phyloP scores from a whole-genome alignment of 495 filamentous ascomycete genomes.

The Friedmanniomyces simplex region DNA sequence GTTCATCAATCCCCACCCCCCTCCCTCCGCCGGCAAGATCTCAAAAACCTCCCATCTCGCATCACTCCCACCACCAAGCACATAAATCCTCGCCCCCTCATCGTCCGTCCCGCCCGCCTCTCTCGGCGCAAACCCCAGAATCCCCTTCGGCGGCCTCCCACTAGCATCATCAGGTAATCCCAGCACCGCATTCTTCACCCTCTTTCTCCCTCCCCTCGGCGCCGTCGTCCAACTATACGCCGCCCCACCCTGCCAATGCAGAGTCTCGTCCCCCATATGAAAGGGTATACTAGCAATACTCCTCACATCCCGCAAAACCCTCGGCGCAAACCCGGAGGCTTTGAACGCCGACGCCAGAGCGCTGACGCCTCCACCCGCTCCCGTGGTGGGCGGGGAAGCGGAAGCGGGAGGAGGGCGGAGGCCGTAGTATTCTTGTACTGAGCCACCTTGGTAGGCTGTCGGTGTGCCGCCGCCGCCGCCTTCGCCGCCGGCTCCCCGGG shows the following conservation, averaged over 20 bases:
- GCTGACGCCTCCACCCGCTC: background rate
- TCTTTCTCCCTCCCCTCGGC: conserved; percentile 6
- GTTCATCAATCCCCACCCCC: conserved; percentile 48
- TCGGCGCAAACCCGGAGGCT: conserved; percentile 66
- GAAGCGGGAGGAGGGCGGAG: conserved; percentile 14
- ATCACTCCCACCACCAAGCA: conserved; percentile 72
- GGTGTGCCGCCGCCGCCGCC: background rate
- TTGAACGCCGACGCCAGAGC: conserved; percentile 60
- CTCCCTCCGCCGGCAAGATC: conserved; percentile 52
- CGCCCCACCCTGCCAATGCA: conserved; percentile 15
- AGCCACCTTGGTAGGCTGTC: conserved; percentile 9
- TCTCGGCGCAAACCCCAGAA: conserved; percentile 50
- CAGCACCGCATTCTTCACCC: conserved; percentile 9
- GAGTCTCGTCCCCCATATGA: conserved; percentile 62
- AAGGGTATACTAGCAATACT: conserved; percentile 65
- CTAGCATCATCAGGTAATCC: conserved; percentile 36
- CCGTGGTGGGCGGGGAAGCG: background rate
- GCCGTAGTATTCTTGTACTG: conserved; percentile 21
- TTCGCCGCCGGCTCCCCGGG: background rate
- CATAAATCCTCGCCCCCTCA: conserved; percentile 31
- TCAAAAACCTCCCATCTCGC: conserved; percentile 78
- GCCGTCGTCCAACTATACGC: conserved; percentile 11
- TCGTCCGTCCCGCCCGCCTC: conserved; percentile 63
- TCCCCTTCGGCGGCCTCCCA: conserved; percentile 57
- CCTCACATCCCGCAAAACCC: conserved; percentile 75